phyloP scores from a whole-genome alignment of 306 rosid species.

The Vigna angularis region DNA sequence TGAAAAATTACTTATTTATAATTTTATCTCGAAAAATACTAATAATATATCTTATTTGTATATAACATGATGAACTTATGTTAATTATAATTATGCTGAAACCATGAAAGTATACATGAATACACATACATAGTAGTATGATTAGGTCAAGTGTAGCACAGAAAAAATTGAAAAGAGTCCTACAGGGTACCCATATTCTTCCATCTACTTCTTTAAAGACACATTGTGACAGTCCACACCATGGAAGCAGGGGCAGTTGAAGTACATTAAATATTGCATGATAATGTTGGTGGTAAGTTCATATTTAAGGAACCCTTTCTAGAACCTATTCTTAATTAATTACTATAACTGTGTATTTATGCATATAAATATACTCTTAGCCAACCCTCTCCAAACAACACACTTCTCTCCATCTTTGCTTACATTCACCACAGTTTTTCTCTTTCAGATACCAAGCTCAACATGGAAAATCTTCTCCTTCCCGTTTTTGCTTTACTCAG shows the following conservation, averaged over 20 bases:
- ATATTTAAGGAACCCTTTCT: conserved; percentile 23
- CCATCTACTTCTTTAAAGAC: conserved; percentile 48
- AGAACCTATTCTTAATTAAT: neutral
- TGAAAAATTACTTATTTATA: too few species aligned
- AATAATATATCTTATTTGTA: too few species aligned
- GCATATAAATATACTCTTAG: conserved; percentile 47
- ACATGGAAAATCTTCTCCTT: conserved; percentile 54
- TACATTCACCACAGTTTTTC: too few species aligned
- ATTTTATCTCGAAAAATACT: too few species aligned
- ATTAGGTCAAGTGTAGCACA: too few species aligned
- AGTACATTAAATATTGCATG: conserved; percentile 36
- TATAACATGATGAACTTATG: too few species aligned
- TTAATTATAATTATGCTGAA: too few species aligned
- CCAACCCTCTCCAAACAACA: neutral
- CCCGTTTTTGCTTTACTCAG: conserved; percentile 51
- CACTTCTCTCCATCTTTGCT: neutral
- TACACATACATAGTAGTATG: too few species aligned
- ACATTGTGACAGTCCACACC: conserved; percentile 19
- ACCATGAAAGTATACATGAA: too few species aligned
- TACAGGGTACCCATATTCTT: too few species aligned
- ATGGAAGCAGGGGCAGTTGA: conserved; percentile 63
- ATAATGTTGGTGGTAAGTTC: conserved; percentile 40
- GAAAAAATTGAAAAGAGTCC: too few species aligned
- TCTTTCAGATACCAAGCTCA: neutral
- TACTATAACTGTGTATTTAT: neutral